These are phyloP conservation scores for Xylaria flabelliformis DNA, from an alignment of 495 filamentous ascomycete species.

Conservation along the genomic window DNA sequence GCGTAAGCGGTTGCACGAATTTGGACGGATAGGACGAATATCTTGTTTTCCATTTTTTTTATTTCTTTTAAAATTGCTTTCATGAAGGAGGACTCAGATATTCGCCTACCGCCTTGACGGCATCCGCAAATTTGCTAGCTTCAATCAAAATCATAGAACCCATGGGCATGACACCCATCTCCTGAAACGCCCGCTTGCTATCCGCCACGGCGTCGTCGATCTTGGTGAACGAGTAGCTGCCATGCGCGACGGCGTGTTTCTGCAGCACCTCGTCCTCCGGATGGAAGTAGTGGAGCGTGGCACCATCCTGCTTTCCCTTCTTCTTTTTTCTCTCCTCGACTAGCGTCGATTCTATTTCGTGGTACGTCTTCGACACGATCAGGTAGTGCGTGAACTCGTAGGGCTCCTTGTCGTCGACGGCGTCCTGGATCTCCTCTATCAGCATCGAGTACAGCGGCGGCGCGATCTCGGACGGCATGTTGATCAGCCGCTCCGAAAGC, in stretches of 20 bases:
- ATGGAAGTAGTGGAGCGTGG: conserved; percentile 82
- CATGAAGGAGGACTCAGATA: conserved; percentile 63
- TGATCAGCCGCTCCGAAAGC: conserved; percentile 89
- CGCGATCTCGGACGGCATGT: conserved; percentile 88
- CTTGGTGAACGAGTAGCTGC: conserved; percentile 76
- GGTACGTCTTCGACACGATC: conserved; percentile 87
- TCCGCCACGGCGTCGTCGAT: conserved; percentile 82
- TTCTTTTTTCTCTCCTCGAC: conserved; percentile 71
- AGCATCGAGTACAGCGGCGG: conserved; percentile 98
- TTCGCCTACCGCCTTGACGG: conserved; percentile 72
- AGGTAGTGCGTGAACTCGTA: conserved; percentile 94
- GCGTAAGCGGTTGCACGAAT: conserved; percentile 2
- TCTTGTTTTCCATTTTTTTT: conserved; percentile 24
- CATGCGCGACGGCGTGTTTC: conserved; percentile 68
- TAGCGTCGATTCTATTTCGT: conserved; percentile 81
- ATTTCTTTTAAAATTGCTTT: conserved; percentile 28
- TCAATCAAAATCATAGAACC: conserved; percentile 84
- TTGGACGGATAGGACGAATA: neutral
- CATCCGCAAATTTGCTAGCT: conserved; percentile 67
- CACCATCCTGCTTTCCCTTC: conserved; percentile 72
- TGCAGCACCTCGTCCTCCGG: conserved; percentile 94
- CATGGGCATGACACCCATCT: conserved; percentile 83
- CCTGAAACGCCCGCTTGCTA: conserved; percentile 92
- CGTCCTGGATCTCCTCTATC: conserved; percentile 88
- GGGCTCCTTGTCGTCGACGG: conserved; percentile 87